Percentiles rank a stretch among this genome's conserved stretches.
Evolutionary conservation across 129 eudicot genomes (phyloP).

Genomic region (Tagetes erecta): DNA sequence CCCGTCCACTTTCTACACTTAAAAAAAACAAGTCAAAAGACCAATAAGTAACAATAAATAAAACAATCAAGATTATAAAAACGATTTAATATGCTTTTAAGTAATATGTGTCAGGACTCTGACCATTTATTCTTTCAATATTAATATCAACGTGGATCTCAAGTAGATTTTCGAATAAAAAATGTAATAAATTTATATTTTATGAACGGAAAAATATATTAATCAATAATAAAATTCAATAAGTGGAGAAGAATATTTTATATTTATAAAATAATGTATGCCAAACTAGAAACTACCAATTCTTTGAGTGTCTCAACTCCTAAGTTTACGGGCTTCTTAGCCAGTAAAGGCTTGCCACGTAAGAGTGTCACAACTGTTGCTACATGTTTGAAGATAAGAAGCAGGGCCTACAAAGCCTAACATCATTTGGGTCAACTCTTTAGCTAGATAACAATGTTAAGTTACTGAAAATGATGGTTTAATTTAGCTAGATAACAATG

Average conservation of each 20-base stretch:
- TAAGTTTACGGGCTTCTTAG: slow-evolving; percentile 25
- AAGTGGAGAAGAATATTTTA: slow-evolving; percentile 11
- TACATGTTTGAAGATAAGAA: slow-evolving; percentile 39
- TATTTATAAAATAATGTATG: not conserved
- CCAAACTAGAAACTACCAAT: slow-evolving; percentile 13
- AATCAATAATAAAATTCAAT: slow-evolving; percentile 2
- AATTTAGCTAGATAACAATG: not conserved
- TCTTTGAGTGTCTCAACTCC: slow-evolving; percentile 22
- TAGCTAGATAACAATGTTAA: slow-evolving; percentile 20
- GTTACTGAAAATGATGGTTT: not conserved
- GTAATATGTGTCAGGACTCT: slow-evolving; percentile 10
- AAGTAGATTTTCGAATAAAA: slow-evolving; percentile 1
- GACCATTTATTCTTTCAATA: not conserved
- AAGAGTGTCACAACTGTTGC: slow-evolving; percentile 32
- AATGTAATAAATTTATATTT: too few relatives aligned
- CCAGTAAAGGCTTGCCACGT: slow-evolving; percentile 23
- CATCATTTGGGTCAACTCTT: slow-evolving; percentile 27
- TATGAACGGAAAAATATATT: too few relatives aligned
- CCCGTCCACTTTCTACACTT: too few relatives aligned
- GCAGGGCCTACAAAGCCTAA: slow-evolving; percentile 31
- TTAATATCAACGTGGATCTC: slow-evolving; percentile 22
- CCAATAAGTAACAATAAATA: not conserved
- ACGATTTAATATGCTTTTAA: not conserved
- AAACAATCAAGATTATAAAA: not conserved
- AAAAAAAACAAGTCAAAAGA: not conserved